Percentiles rank a stretch among this genome's conserved stretches.
Evolutionary conservation across 257 asterid genomes (phyloP).

Genomic region (Nemophila menziesii): DNA sequence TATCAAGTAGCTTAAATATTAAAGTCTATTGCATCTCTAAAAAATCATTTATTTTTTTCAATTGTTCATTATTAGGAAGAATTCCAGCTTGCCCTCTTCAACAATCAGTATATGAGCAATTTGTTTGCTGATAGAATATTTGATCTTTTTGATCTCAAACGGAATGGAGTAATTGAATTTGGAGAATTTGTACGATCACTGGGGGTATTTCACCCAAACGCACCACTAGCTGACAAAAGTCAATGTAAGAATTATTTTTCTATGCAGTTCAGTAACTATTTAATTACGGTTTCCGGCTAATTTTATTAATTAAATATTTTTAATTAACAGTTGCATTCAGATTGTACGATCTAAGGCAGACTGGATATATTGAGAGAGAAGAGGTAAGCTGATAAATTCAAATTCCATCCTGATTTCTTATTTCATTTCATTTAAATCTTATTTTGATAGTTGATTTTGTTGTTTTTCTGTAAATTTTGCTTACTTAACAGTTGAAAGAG

Average conservation of each 20-base stretch:
- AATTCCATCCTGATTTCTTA: not conserved
- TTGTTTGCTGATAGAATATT: conserved; percentile 22
- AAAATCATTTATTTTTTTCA: not conserved
- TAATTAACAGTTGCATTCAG: conserved; percentile 61
- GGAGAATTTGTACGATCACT: conserved; percentile 23
- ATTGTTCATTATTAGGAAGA: conserved; percentile 19
- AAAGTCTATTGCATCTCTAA: not conserved
- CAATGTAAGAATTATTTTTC: conserved; percentile 13
- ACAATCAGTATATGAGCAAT: conserved; percentile 8
- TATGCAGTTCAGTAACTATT: not conserved
- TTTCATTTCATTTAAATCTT: not conserved
- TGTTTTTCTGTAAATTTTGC: not conserved
- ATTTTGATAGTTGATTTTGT: too few relatives aligned
- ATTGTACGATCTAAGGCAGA: conserved; percentile 66
- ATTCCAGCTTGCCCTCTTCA: conserved; percentile 19
- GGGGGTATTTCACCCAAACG: conserved; percentile 21
- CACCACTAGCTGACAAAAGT: conserved; percentile 18
- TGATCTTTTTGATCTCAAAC: conserved; percentile 21
- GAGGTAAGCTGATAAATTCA: conserved; percentile 31
- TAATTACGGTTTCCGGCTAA: not conserved
- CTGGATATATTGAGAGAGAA: conserved; percentile 71
- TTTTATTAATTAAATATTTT: conserved; percentile 1
- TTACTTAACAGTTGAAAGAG: conserved; percentile 52
- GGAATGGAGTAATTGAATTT: conserved; percentile 19
- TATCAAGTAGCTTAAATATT: not conserved